Evolutionary conservation across 2,329 filamentous ascomycete genomes (phyloP).

Genomic region (Stagonosporopsis chrysanthemi): DNA sequence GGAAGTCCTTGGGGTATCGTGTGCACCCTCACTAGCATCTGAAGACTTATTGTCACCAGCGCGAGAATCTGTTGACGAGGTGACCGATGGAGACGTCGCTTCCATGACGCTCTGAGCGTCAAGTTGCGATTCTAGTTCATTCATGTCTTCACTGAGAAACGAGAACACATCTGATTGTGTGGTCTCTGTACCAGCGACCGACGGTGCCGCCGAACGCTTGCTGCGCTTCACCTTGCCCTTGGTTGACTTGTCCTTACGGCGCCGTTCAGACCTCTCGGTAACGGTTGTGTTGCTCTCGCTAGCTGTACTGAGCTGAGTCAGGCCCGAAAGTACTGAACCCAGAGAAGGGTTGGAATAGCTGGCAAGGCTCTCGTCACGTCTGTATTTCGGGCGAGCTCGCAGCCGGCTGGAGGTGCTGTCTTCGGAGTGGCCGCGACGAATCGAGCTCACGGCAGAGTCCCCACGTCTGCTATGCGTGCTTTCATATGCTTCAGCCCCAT

Average conservation of each 20-base stretch:
- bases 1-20: slow-evolving; percentile 41
- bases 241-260: slow-evolving; percentile 26
- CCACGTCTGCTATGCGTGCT: slow-evolving; percentile 28
- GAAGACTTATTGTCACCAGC: slow-evolving; percentile 34
- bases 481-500: slow-evolving; percentile 51
- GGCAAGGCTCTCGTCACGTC: slow-evolving; percentile 38
- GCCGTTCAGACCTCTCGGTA: slow-evolving; percentile 50
- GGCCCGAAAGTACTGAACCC: slow-evolving; percentile 52
- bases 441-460: slow-evolving; percentile 33
- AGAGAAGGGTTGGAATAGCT: slow-evolving; percentile 52
- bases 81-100: slow-evolving; percentile 32
- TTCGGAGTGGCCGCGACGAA: slow-evolving; percentile 29
- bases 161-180: slow-evolving; percentile 40
- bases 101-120: slow-evolving; percentile 25
- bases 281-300: slow-evolving; percentile 57
- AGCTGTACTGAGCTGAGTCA: slow-evolving; percentile 53
- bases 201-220: slow-evolving; percentile 19
- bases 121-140: slow-evolving; percentile 13
- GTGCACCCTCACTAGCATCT: slow-evolving; percentile 29
- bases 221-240: slow-evolving; percentile 26
- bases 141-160: slow-evolving; percentile 31
- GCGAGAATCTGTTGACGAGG: slow-evolving; percentile 27
- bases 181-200: slow-evolving; percentile 29
- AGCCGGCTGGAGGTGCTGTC: slow-evolving; percentile 36
- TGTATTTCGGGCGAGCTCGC: slow-evolving; percentile 42